phyloP scores from a whole-genome alignment of 1,139 yeast genomes.

The Scheffersomyces stambukii region DNA sequence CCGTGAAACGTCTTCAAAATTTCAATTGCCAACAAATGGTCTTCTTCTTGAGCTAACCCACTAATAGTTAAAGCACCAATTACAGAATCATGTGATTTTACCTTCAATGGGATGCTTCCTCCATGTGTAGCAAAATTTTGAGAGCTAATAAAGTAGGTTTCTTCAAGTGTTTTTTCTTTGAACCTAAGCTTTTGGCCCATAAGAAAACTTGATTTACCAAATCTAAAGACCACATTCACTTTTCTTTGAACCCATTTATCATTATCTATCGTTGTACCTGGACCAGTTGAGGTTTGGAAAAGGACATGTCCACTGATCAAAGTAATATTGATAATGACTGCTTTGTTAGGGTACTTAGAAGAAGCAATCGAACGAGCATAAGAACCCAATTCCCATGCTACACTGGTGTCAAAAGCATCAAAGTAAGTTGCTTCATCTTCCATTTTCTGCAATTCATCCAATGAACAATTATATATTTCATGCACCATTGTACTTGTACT shows the following conservation, averaged over 20 bases:
- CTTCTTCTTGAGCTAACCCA: slow-evolving; percentile 50
- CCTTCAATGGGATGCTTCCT: slow-evolving; percentile 56
- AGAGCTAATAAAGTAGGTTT: slow-evolving; percentile 39
- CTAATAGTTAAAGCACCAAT: slow-evolving; percentile 57
- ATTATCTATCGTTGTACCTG: slow-evolving; percentile 47
- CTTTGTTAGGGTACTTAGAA: slow-evolving; percentile 16
- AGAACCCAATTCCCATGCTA: slow-evolving; percentile 37
- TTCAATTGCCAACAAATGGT: slow-evolving; percentile 38
- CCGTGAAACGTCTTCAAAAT: slow-evolving; percentile 11
- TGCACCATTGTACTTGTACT: slow-evolving; percentile 6
- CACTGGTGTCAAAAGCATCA: slow-evolving; percentile 20
- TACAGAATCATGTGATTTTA: slow-evolving; percentile 39
- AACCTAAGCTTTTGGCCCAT: slow-evolving; percentile 45
- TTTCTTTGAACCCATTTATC: slow-evolving; percentile 59
- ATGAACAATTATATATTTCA: slow-evolving; percentile 12
- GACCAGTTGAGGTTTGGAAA: slow-evolving; percentile 46
- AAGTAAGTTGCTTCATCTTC: slow-evolving; percentile 14
- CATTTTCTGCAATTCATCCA: slow-evolving; percentile 12
- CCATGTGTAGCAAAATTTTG: slow-evolving; percentile 58
- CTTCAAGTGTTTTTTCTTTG: slow-evolving; percentile 27
- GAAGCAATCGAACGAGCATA: slow-evolving; percentile 26
- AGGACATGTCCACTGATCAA: slow-evolving; percentile 46
- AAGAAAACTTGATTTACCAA: slow-evolving; percentile 50
- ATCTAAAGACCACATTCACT: slow-evolving; percentile 47
- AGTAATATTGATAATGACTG: slow-evolving; percentile 51